phyloP scores from a whole-genome alignment of 257 asterid genomes.

The Solanum peruvianum region DNA sequence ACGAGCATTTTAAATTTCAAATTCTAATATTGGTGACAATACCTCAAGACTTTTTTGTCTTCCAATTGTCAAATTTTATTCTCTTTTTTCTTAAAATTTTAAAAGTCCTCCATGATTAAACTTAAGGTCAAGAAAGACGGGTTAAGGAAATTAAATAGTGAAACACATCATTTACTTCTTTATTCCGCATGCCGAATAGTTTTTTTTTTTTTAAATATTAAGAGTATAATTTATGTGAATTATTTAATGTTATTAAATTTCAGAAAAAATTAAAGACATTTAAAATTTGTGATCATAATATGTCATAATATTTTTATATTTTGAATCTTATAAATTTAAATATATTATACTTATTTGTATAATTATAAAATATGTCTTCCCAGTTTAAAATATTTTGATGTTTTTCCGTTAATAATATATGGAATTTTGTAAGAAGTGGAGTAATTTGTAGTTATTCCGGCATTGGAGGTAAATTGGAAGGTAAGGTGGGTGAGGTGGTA shows the following conservation, averaged over 20 bases:
- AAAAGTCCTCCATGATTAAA: not conserved
- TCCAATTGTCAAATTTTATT: not conserved
- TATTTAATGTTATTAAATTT: not conserved
- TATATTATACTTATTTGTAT: not conserved
- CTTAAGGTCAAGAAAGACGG: not conserved
- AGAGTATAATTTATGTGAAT: not conserved
- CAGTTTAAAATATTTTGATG: not conserved
- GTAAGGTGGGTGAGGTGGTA: not conserved
- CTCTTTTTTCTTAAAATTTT: not conserved
- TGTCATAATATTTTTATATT: not conserved
- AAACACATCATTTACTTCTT: not conserved
- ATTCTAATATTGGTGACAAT: not conserved
- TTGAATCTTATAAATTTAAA: not conserved
- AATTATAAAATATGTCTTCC: not conserved
- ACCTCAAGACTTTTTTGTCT: not conserved
- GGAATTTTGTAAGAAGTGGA: not conserved
- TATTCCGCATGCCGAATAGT: not conserved
- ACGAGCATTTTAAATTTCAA: not conserved
- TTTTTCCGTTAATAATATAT: not conserved
- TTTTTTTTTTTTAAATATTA: too few relatives aligned
- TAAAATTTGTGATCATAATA: not conserved
- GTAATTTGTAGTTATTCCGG: not conserved
- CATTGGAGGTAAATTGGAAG: not conserved
- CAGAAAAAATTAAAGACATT: not conserved
- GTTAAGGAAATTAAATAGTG: not conserved